Base-by-base conservation (phyloP, 331 rosid species). In the Acacia concinna region DNA sequence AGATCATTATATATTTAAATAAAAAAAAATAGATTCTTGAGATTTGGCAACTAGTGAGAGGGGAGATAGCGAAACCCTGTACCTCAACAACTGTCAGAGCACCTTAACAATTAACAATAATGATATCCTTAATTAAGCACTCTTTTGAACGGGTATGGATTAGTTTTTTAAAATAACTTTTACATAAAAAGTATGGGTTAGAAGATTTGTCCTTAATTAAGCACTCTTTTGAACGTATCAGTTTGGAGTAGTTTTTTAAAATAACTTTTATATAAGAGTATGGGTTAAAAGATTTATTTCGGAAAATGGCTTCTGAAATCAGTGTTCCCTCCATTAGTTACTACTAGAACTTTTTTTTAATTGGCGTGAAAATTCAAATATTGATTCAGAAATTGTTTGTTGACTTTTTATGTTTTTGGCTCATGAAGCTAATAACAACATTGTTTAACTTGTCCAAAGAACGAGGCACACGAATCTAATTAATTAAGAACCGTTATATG, bases 1-100 rank as follows among this genome's bases (percentile, higher is more conserved):
- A n/a, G n/a, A n/a, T n/a, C n/a, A n/a, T n/a, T n/a, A n/a, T n/a
- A n/a, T n/a, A n/a, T n/a, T n/a, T n/a, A n/a, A n/a, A n/a, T n/a
- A n/a, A 25, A 27, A 38, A 47, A 14, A 63, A 25, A 44, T 60
- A 60, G 68, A 78, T 63, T 84, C 78, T 76, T 80, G 79, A 38
- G 40, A 74, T 25, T n/a, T 20, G 30, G 23, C 69, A 73, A 70
- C 54, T 60, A 57, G 60, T 17, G 74, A 60, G 25, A 69, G 14
- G 28, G 44, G 20, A 17, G 4, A 38, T 12, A 3, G 75, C 34
- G 27, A 44, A 35, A 17, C 57, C 49, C 41, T 7, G 64, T 68
- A 41, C 32, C 65, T 25, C 32, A 1, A 54, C 40, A 23, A 28
- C 9, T 71, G 47, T 70, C 43, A 2, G 54, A 21, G 31, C 31